Evolutionary conservation across 345 rosid genomes (phyloP).

Genomic region (sweet orange (Citrus sinensis)): DNA sequence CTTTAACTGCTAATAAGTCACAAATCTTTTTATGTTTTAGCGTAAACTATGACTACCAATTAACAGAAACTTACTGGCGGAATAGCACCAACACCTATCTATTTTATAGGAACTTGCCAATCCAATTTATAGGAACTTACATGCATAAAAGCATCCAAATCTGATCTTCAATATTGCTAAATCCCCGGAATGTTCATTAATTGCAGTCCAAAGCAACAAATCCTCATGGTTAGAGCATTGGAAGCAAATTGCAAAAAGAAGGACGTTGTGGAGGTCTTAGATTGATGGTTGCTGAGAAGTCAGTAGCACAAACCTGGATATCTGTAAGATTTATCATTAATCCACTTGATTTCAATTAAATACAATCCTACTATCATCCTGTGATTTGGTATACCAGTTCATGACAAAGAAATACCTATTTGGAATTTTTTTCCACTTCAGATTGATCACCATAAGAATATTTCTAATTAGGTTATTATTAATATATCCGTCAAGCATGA

Average conservation of each 20-base stretch:
- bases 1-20: not conserved
- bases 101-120: not conserved
- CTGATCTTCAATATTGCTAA: not conserved
- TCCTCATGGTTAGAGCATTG: constrained; percentile 3
- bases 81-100: not conserved
- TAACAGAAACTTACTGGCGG: not conserved
- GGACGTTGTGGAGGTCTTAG: not conserved
- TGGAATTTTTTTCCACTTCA: not conserved
- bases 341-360: not conserved
- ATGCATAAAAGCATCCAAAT: not conserved
- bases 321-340: not conserved
- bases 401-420: not conserved
- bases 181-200: not conserved
- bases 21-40: not conserved
- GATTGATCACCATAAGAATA: not conserved
- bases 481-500: not conserved
- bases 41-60: not conserved
- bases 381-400: not conserved
- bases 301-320: not conserved
- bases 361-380: not conserved
- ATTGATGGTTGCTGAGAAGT: not conserved
- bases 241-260: not conserved
- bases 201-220: not conserved
- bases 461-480: not conserved
- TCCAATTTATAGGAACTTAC: constrained; percentile 4